Evolutionary conservation across 2,329 filamentous ascomycete species (phyloP).

Genomic region (Microdochium bolleyi): DNA sequence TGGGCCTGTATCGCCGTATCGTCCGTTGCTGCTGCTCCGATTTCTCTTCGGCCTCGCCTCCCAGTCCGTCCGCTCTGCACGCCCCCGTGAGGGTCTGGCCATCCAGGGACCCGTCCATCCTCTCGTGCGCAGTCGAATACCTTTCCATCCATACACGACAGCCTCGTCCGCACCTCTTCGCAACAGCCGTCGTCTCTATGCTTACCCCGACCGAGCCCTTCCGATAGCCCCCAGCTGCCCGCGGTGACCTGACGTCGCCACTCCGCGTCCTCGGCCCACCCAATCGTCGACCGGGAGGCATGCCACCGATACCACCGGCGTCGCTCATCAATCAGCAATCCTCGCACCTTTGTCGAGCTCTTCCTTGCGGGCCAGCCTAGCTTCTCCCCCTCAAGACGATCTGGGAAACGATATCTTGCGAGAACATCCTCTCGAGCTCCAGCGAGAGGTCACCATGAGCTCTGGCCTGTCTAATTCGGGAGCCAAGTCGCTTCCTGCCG

Average conservation of each 20-base stretch:
- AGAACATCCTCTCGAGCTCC: neutral
- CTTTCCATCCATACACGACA: neutral
- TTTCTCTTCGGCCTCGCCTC: neutral
- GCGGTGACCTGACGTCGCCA: neutral
- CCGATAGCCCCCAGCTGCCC: neutral
- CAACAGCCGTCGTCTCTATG: neutral
- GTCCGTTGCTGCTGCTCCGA: neutral
- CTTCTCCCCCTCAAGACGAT: no score
- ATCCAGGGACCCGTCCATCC: neutral
- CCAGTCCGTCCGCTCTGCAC: neutral
- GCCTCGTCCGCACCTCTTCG: neutral
- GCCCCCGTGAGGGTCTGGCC: neutral
- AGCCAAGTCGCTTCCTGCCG: slow-evolving; percentile 41
- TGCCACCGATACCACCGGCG: neutral
- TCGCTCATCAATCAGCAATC: no score
- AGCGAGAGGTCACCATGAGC: slow-evolving; percentile 17
- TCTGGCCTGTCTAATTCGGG: slow-evolving; percentile 29
- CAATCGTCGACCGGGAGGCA: neutral
- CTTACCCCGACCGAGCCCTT: neutral
- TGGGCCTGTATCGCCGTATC: neutral
- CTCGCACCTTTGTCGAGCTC: no score
- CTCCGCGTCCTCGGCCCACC: neutral
- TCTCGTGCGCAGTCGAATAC: neutral
- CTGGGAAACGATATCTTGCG: neutral
- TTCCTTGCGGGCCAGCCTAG: no score